Base-by-base conservation (phyloP, 2,329 filamentous ascomycete species). In the Verticillium albo-atrum region DNA sequence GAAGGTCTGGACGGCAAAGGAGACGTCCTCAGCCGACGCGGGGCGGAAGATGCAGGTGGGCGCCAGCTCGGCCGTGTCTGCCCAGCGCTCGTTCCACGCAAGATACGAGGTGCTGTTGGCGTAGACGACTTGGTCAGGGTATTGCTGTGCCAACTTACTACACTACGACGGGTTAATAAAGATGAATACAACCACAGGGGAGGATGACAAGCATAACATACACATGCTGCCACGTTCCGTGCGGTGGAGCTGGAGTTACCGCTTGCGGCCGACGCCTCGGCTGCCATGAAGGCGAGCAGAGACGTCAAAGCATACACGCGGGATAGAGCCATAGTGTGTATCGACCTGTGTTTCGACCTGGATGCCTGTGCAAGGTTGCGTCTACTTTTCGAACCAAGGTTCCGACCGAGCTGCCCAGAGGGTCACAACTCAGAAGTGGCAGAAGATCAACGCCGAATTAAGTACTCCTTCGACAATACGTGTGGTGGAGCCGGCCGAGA, bases 31-130 rank as follows among this genome's bases (percentile, higher is more conserved):
- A 17, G 59, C 20, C 10, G 59, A 56, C 37, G 56, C 54, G 2
- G 61, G 59, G 17, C 56, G 57, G 26, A 61, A 35, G 28, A 61
- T 63, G 50, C 61, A 63, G 3, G 32, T 30, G 9, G 61, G 61
- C 35, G n/a, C 37, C 23, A 63, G 26, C 30, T 58, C 54, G 12
- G 61, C 56, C 9, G 50, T 61, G 25, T 55, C 51, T 17, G 61
- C 57, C 61, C 61, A 63, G 17, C 54, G 54, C 30, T 37, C 30
- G 54, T 55, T 55, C 54, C 54, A 55, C 3, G 54, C 37, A 2
- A 5, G 23, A 15, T 25, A 55, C 17, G 32, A 26, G 20, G 54
- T 23, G 30, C 32, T 55, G 54, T 37, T 27, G 20, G 54, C 14
- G 20, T 37, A 23, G 23, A 55, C 23, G 32, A 55, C 30, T 32